Evolutionary conservation across 2,329 filamentous ascomycete genomes (phyloP), one percentile per base, ranked within the genome.

Genomic region (Neonectria hederae): DNA sequence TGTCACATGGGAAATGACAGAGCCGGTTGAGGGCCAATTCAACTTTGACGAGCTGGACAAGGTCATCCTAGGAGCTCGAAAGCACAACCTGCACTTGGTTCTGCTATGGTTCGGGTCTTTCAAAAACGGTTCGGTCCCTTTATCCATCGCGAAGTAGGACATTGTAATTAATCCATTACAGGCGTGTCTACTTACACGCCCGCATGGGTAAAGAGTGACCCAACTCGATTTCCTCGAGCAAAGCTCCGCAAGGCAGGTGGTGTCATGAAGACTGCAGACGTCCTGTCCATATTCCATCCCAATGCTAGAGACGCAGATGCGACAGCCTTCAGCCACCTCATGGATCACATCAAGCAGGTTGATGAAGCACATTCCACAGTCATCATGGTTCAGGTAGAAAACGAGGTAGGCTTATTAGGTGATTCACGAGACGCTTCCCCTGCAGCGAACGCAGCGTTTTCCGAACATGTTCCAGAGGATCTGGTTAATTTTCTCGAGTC

Each of bases 301-400:
- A 48, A 64, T 3, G 43, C n/a, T 2, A 22, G 21, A 1, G 42
- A 68, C 4, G 65, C 67, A 1, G 67, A 69, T n/a, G 65, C 63
- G 4, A 66, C 53, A 4, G 76, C 76, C 1, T 78, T 78, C 61
- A 61, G 63, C 0, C 59, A 46, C n/a, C 65, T 78, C 2, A 77
- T 78, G 74, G 42, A n/a, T 0, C 70, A 77, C 24, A 32, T 77
- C 0, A 79, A 79, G 38, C 74, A 80, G 8, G 59, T 84, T 5
- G 83, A 85, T 52, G 73, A 74, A 43, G 69, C 73, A 5, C 76
- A 24, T 26, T 43, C 75, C 1, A 86, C 82, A 0, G 82, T 86
- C 1, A 67, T 86, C 10, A 86, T 85, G 83, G 79, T 85, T 1
- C 83, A 86, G 65, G 83, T 86, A 4, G 82, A 86, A 71, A 86